Conservation (phyloP, 2,329 filamentous ascomycete genomes). For the Talaromyces sp. region DNA sequence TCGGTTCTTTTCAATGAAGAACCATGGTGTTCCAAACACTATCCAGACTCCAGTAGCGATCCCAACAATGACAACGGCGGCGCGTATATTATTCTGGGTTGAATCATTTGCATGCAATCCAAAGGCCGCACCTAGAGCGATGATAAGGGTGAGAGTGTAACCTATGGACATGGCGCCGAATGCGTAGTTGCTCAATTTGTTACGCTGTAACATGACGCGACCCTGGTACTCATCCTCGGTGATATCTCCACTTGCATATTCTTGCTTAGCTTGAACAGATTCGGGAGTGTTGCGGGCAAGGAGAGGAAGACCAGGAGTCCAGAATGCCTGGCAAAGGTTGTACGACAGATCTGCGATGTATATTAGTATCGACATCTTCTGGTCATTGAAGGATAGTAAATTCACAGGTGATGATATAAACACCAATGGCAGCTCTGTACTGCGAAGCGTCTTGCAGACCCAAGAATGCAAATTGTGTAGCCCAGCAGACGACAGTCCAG, state of each 20-base stretch:
- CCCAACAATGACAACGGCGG: conserved; percentile 2
- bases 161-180: neutral
- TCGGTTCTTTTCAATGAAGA: conserved; percentile 4
- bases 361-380: neutral
- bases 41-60: conserved; percentile 5
- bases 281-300: conserved; percentile 3
- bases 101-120: conserved; percentile 4
- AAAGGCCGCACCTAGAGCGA: neutral
- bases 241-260: neutral
- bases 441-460: conserved; percentile 1
- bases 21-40: neutral
- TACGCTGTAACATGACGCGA: conserved; percentile 8
- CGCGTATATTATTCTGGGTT: neutral
- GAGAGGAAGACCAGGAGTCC: conserved; percentile 6
- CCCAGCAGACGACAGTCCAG: conserved; percentile 8
- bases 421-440: conserved; percentile 1
- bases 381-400: neutral
- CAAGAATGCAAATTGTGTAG: conserved; percentile 2
- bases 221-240: conserved; percentile 2
- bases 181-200: neutral
- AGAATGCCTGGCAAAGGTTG: conserved; percentile 8
- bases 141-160: conserved; percentile 5
- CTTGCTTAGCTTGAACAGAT: neutral
- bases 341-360: neutral
- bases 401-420: conserved; percentile 1